Base-by-base conservation (phyloP, 257 asterid species). In the Prunella vulgaris region DNA sequence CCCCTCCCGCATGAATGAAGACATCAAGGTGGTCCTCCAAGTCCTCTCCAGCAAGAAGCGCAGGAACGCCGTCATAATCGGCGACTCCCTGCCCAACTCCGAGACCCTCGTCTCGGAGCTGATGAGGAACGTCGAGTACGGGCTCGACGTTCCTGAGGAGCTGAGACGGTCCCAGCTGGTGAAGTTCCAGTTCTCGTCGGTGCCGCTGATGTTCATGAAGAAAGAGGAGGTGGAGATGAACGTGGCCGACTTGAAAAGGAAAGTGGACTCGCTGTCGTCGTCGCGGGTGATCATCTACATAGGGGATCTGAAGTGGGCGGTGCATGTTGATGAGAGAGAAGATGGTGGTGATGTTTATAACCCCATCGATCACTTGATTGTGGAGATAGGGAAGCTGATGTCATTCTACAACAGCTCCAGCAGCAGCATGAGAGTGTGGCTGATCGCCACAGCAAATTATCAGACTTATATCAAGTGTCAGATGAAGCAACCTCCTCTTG, bases 281-380 rank as follows among this genome's bases (percentile, higher is more conserved):
- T 35, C 27, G 40, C 87, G 86, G 33, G 92, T 90, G 13, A 76
- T 90, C 18, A 71, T 90, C 42, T 83, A 84, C 65, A 71, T 85
- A 14, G 94, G 97, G 20, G 92, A 90, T 52, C 64, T 90, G 74
- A 88, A 82, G 69, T 90, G 97, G 97, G 78, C 92, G 8, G 83
- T 80, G 5, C 32, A 22, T 25, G 28, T 1, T 22, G 74, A 30
- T 22, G 77, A 72, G 38, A 82, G 74, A 2, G 63, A 18, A n/a
- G 35, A 5, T 42, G 72, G 33, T 25, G 2, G 3, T 25, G 3
- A 25, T 32, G 37, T 0, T 32, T 82, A 84, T 42, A 84, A 77
- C 64, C 87, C 93, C 5, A 84, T 85, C 69, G 83, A 86, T 69
- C 86, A 86, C 64, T 69, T 90, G 38, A 79, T 86, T 18, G 68